Conservation (phyloP, 352 stramenopile species). For the Phytopythium delawarense region DNA sequence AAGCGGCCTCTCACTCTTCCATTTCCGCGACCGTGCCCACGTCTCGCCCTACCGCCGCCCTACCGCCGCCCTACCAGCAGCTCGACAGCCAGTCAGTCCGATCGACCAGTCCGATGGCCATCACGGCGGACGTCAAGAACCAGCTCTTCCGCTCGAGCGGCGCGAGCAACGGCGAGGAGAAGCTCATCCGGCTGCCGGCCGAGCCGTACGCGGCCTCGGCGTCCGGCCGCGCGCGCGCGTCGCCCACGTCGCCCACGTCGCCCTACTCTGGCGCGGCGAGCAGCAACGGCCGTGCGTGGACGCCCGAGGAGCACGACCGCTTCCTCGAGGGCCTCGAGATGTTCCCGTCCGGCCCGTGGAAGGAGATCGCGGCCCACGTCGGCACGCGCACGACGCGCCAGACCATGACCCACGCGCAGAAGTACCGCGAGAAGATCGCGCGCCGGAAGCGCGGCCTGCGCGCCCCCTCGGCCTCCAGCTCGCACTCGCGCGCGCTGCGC, state of each 20-base stretch:
- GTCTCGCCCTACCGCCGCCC: not conserved
- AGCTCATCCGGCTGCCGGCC: conserved; percentile 33
- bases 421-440: conserved; percentile 54
- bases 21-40: conserved; percentile 14
- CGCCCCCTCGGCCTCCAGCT: conserved; percentile 21
- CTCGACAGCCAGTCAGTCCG: not conserved
- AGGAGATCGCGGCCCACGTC: conserved; percentile 50
- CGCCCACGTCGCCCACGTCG: conserved; percentile 9
- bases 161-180: conserved; percentile 8
- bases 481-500: conserved; percentile 8
- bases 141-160: conserved; percentile 30
- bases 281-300: conserved; percentile 37
- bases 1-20: conserved; percentile 18
- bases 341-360: conserved; percentile 62
- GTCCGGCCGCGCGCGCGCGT: not conserved
- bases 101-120: conserved; percentile 20
- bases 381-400: conserved; percentile 52
- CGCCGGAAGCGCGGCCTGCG: conserved; percentile 41
- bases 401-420: conserved; percentile 58
- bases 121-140: conserved; percentile 43
- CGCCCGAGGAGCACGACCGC: conserved; percentile 45
- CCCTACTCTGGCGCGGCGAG: conserved; percentile 7
- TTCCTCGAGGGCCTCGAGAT: conserved; percentile 57
- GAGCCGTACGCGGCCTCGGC: conserved; percentile 6
- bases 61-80: not conserved